Conservation (phyloP, 2,329 filamentous ascomycete genomes). For the Arthrobotrys pseudoclavata region DNA sequence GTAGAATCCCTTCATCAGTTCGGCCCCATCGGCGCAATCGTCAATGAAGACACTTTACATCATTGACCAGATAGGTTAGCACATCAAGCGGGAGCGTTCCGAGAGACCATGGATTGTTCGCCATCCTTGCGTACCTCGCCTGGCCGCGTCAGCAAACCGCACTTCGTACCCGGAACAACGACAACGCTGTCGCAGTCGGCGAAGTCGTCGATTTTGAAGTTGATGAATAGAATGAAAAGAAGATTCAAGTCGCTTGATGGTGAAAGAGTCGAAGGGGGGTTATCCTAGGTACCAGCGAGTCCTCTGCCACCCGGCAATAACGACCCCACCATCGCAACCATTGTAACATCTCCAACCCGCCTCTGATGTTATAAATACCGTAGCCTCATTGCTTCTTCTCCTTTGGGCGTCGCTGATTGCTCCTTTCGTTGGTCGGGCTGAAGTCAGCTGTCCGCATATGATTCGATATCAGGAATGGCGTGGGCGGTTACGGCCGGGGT, state of each 20-base stretch:
- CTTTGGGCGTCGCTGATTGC: background rate
- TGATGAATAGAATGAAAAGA: background rate
- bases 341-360: background rate
- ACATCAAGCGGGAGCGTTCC: conserved; percentile 38
- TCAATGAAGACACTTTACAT: conserved; percentile 14
- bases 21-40: background rate
- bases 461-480: conserved; percentile 10
- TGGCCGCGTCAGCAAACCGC: background rate
- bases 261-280: conserved; percentile 1
- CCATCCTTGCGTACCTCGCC: background rate
- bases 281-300: background rate
- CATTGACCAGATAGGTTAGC: conserved; percentile 34
- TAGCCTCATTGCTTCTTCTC: background rate
- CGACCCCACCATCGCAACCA: background rate
- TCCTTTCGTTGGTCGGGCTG: conserved; percentile 6
- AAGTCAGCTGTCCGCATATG: conserved; percentile 16
- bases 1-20: background rate
- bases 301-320: background rate
- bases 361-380: background rate
- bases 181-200: background rate
- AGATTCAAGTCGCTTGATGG: background rate
- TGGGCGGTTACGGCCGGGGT: conserved; percentile 5
- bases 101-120: conserved; percentile 11
- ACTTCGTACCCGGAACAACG: background rate
- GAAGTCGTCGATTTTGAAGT: background rate